phyloP scores from a whole-genome alignment of 805 yeast species.

The Candida dajiaensis region DNA sequence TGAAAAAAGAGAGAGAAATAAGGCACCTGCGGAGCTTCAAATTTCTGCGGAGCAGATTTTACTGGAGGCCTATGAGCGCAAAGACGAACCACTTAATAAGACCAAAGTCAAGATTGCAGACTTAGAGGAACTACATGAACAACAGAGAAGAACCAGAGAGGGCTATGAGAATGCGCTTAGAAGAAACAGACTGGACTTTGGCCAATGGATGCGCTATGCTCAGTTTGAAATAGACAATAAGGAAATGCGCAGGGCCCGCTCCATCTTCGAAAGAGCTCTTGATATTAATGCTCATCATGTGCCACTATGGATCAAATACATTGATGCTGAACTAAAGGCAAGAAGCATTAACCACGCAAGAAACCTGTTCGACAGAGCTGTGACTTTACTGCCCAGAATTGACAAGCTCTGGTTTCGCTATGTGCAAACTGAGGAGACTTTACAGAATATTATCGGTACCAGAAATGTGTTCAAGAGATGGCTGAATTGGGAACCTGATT shows the following conservation, averaged over 20 bases:
- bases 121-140: conserved; percentile 72
- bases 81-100: conserved; percentile 31
- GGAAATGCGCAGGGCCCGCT: conserved; percentile 74
- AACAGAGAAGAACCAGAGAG: conserved; percentile 67
- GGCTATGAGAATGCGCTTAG: conserved; percentile 87
- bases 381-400: conserved; percentile 65
- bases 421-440: conserved; percentile 74
- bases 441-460: conserved; percentile 57
- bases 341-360: conserved; percentile 84
- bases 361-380: conserved; percentile 75
- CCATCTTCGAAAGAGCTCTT: conserved; percentile 82
- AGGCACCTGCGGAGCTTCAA: conserved; percentile 45
- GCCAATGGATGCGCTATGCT: conserved; percentile 92
- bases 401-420: conserved; percentile 86
- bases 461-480: conserved; percentile 69
- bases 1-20: conserved; percentile 27
- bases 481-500: conserved; percentile 70
- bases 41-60: conserved; percentile 61
- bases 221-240: conserved; percentile 78
- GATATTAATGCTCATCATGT: conserved; percentile 70
- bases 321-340: conserved; percentile 67
- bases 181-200: conserved; percentile 71
- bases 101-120: conserved; percentile 56
- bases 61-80: conserved; percentile 51
- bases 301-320: conserved; percentile 81